These are phyloP conservation scores for Debaryomyces robertsiae DNA, from an alignment of 1,139 yeast species.

Conservation along the genomic window DNA sequence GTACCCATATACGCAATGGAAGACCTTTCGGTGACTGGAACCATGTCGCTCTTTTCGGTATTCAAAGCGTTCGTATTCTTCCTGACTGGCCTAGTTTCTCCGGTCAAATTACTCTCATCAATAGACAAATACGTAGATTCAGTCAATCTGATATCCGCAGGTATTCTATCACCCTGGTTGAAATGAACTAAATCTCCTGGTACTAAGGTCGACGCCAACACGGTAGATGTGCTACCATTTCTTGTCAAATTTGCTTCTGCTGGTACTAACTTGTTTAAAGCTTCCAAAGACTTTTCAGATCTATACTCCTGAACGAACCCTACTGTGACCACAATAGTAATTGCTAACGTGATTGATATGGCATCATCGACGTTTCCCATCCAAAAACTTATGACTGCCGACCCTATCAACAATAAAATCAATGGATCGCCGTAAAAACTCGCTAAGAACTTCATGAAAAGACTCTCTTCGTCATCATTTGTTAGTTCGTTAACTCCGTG, in stretches of 20 bases:
- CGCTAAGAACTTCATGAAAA: constrained; percentile 67
- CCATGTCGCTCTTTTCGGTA: constrained; percentile 19
- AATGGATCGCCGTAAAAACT: constrained; percentile 89
- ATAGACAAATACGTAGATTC: constrained; percentile 77
- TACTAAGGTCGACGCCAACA: constrained; percentile 80
- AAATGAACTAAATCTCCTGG: constrained; percentile 94
- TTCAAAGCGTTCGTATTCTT: constrained; percentile 50
- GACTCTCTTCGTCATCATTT: constrained; percentile 73
- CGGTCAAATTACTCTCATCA: constrained; percentile 92
- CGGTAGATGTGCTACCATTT: constrained; percentile 72
- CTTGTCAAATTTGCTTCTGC: constrained; percentile 90
- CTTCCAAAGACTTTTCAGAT: constrained; percentile 90
- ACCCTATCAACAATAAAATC: constrained; percentile 81
- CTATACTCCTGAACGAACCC: constrained; percentile 97
- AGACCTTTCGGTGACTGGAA: constrained; percentile 63
- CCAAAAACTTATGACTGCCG: constrained; percentile 79
- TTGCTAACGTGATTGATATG: constrained; percentile 82
- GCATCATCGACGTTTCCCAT: constrained; percentile 97
- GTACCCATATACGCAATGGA: constrained; percentile 96
- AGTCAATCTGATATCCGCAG: constrained; percentile 85
- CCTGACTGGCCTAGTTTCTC: constrained; percentile 85
- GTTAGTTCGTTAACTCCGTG: constrained; percentile 80
- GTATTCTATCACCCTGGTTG: constrained; percentile 89
- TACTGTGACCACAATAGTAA: constrained; percentile 86
- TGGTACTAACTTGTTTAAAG: constrained; percentile 87